Evolutionary conservation across 495 filamentous ascomycete species (phyloP).

Genomic region (Friedmanniomyces simplex): DNA sequence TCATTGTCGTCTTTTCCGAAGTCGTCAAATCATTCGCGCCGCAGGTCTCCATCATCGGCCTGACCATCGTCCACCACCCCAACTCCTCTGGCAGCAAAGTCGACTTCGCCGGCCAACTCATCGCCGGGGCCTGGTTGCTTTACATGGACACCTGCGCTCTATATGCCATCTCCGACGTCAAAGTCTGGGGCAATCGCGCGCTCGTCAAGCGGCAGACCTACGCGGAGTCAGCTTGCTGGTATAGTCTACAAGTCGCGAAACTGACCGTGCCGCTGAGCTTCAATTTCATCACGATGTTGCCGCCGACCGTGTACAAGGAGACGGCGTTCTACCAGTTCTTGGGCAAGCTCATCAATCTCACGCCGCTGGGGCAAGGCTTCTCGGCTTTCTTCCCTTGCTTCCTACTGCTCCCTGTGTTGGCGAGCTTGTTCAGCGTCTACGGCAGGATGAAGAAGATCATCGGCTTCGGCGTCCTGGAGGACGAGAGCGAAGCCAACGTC

Average conservation of each 20-base stretch:
- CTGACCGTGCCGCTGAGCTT: constrained; percentile 86
- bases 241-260: constrained; percentile 77
- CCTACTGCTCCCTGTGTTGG: constrained; percentile 71
- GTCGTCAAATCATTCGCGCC: constrained; percentile 67
- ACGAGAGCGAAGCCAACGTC: constrained; percentile 62
- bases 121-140: constrained; percentile 75
- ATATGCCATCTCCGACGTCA: constrained; percentile 74
- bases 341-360: constrained; percentile 73
- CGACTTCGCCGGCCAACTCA: constrained; percentile 72
- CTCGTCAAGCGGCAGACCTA: constrained; percentile 85
- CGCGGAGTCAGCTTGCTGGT: constrained; percentile 87
- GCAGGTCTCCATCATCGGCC: constrained; percentile 66
- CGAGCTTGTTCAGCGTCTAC: constrained; percentile 79
- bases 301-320: constrained; percentile 48
- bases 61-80: constrained; percentile 74
- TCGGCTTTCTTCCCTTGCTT: constrained; percentile 80
- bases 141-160: constrained; percentile 89
- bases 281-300: constrained; percentile 88
- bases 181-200: constrained; percentile 89
- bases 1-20: constrained; percentile 85
- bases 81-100: constrained; percentile 54
- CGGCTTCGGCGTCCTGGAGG: constrained; percentile 66
- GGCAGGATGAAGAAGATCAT: constrained; percentile 63
- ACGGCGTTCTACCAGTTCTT: constrained; percentile 85
- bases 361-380: constrained; percentile 72